Evolutionary conservation across 1,284 basidiomycete genomes (phyloP).

Genomic region (Cerrena zonata): DNA sequence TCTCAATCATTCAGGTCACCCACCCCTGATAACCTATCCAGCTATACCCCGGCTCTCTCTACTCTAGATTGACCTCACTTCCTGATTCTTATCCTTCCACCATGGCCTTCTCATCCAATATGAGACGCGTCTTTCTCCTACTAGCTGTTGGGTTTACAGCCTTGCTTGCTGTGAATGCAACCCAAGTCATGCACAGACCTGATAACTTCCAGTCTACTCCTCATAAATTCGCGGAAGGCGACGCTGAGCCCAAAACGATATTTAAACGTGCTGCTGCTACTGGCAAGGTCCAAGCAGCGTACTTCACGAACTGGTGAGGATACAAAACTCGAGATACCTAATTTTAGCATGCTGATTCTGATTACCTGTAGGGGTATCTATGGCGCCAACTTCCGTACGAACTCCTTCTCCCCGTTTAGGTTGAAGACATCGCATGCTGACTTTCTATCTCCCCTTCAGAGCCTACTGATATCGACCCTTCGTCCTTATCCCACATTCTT

Average conservation of each 20-base stretch:
- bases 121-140: slow-evolving; percentile 18
- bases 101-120: slow-evolving; percentile 18
- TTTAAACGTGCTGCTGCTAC: slow-evolving; percentile 36
- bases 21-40: neutral
- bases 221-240: slow-evolving; percentile 32
- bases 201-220: slow-evolving; percentile 40
- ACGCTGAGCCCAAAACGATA: slow-evolving; percentile 37
- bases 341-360: slow-evolving; percentile 12
- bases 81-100: slow-evolving; percentile 1
- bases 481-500: slow-evolving; percentile 68
- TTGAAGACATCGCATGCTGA: slow-evolving; percentile 4
- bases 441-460: slow-evolving; percentile 32
- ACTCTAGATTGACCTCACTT: neutral
- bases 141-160: slow-evolving; percentile 19
- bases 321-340: neutral
- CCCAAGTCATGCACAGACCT: slow-evolving; percentile 54
- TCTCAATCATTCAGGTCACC: neutral
- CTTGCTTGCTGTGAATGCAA: slow-evolving; percentile 33
- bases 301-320: slow-evolving; percentile 61
- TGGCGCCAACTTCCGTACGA: slow-evolving; percentile 69
- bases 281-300: slow-evolving; percentile 52
- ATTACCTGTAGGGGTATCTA: slow-evolving; percentile 67
- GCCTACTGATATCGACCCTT: slow-evolving; percentile 52
- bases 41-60: neutral
- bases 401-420: too few species aligned